Evolutionary conservation across 106 monocot genomes (phyloP), one percentile per base, ranked within the genome.

Genomic region (Xerophyta viscosa): DNA sequence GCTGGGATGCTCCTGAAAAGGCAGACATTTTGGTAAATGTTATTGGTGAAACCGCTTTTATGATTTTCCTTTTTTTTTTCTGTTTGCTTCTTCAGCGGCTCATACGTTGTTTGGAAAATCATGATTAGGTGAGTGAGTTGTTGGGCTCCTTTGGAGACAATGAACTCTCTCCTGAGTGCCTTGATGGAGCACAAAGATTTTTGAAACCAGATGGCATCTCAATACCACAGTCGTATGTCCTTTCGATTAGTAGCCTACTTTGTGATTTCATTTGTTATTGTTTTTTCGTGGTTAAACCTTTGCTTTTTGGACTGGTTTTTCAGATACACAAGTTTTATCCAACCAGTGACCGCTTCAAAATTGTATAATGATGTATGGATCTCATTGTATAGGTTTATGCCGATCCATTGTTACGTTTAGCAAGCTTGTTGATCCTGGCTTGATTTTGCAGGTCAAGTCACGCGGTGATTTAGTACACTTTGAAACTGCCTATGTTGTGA

Each of bases 401-500:
- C 2, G 8, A 10, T 12, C 7, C 10, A 27, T 36, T 37, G 24
- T 36, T n/a, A 10, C 28, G 6, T 31, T 4, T 49, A 1, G 21
- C 17, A 2, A 33, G 5, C 11, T 33, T 33, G 33, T 11, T 33
- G 33, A 33, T 11, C 33, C 33, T 6, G 33, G 20, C 50, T 71
- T 28, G 15, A 26, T 41, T 31, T 48, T 74, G 24, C 81, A 96
- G 94, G 79, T 96, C 37, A 96, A 89, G 56, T 60, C 78, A 44
- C 78, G 88, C 46, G 88, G 82, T 55, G 88, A 96, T 28, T 60
- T 88, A 29, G 76, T 66, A 48, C 88, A 96, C 63, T 82, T 96
- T 69, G 94, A 96, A 64, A 96, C 94, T 59, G 81, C 94, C 25
- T 96, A 96, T 79, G 94, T 96, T 48, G 94, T 96, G 22, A 96